Percentiles rank a stretch among this genome's conserved stretches.
Conservation (phyloP, 345 rosid genomes). For the Psidium friedrichsthalianum region DNA sequence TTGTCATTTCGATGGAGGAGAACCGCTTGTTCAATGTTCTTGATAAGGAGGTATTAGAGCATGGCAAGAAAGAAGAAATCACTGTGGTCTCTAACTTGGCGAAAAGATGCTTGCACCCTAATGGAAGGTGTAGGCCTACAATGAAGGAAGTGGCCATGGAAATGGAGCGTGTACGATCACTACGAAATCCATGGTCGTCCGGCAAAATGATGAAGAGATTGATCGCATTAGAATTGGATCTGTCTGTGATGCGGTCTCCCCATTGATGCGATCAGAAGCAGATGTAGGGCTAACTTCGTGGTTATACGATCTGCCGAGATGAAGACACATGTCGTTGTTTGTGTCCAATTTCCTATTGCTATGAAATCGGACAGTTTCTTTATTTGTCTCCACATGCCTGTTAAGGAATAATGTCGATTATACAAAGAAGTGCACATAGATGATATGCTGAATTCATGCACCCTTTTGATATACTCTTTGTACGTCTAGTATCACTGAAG, state of each 20-base stretch:
- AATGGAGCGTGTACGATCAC: background rate
- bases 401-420: background rate
- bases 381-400: background rate
- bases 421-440: background rate
- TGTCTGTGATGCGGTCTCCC: background rate
- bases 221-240: background rate
- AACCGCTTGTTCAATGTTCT: background rate
- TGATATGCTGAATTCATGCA: background rate
- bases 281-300: background rate
- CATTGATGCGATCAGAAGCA: background rate
- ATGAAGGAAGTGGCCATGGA: constrained; percentile 11
- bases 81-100: constrained; percentile 4
- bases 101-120: background rate
- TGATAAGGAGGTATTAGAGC: background rate
- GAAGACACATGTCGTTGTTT: background rate
- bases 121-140: constrained; percentile 3
- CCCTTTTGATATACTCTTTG: no score
- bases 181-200: background rate
- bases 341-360: background rate
- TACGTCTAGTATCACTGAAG: no score
- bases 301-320: background rate
- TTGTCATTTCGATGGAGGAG: constrained; percentile 7
- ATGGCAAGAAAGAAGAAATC: background rate
- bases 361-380: background rate
- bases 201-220: background rate